Evolutionary conservation across 768 basidiomycete species (phyloP).

Genomic region (Suillus lakei): DNA sequence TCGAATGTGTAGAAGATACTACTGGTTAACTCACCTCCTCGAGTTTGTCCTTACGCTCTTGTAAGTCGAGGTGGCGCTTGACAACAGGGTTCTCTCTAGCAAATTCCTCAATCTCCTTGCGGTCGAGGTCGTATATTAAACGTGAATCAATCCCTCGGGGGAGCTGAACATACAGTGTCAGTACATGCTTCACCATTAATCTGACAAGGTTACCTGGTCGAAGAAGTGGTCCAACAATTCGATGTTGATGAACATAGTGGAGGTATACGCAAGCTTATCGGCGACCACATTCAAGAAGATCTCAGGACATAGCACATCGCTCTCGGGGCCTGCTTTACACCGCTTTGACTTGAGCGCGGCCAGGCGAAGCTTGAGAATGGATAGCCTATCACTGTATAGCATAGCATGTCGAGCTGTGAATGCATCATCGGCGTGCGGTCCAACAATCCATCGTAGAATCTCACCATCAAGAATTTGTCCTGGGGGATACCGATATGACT

Average conservation of each 20-base stretch:
- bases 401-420: constrained; percentile 86
- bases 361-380: constrained; percentile 84
- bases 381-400: constrained; percentile 81
- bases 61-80: constrained; percentile 85
- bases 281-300: constrained; percentile 96
- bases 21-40: constrained; percentile 69
- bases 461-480: constrained; percentile 91
- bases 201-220: constrained; percentile 71
- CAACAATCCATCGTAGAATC: constrained; percentile 27
- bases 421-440: constrained; percentile 17
- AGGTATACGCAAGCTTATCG: constrained; percentile 94
- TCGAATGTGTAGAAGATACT: constrained; percentile 13
- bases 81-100: constrained; percentile 95
- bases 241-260: constrained; percentile 98
- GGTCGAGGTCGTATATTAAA: constrained; percentile 90
- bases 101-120: constrained; percentile 87
- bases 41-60: constrained; percentile 96
- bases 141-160: constrained; percentile 97
- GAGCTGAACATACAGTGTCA: constrained; percentile 60
- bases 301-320: constrained; percentile 91
- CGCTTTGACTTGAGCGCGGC: constrained; percentile 87
- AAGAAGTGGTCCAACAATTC: constrained; percentile 98
- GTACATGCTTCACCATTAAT: neutral
- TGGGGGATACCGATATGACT: constrained; percentile 89
- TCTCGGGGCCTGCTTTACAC: constrained; percentile 87